Conservation (phyloP, 257 asterid species). For the Handroanthus guayacan region DNA sequence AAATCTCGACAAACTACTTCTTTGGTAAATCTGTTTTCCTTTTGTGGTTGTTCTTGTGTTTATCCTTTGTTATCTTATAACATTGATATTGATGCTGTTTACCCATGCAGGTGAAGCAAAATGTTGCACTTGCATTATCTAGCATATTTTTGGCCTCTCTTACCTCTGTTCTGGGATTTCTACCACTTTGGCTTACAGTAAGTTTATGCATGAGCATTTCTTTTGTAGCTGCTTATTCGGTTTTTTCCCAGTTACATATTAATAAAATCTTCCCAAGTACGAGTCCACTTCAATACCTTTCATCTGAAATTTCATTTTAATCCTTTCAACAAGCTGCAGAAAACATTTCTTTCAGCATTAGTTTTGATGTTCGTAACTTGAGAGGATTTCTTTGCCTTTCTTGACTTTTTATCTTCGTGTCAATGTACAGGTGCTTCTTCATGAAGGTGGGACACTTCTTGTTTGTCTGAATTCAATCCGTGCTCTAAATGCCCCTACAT, state of each 20-base stretch:
- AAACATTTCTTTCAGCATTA: not conserved
- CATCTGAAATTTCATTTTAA: not conserved
- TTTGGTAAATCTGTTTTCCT: conserved; percentile 59
- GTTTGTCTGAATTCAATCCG: conserved; percentile 95
- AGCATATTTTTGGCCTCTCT: conserved; percentile 95
- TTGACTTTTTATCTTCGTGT: not conserved
- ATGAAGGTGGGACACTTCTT: conserved; percentile 96
- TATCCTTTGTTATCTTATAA: not conserved
- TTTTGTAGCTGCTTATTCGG: not conserved
- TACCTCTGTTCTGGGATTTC: conserved; percentile 85
- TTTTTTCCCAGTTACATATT: not conserved
- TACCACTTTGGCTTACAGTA: conserved; percentile 97
- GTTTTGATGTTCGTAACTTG: not conserved
- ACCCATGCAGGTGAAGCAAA: conserved; percentile 79
- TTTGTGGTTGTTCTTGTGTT: not conserved
- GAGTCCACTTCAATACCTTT: not conserved
- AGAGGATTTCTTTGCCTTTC: not conserved
- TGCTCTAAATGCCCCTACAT: conserved; percentile 77
- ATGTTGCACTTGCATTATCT: conserved; percentile 85
- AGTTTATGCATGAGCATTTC: conserved; percentile 23
- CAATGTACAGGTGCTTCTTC: conserved; percentile 81
- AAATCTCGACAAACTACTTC: conserved; percentile 90
- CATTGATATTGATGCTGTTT: conserved; percentile 11
- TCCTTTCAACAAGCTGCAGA: not conserved
- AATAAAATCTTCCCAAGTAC: no score